phyloP scores from a whole-genome alignment of 1,284 basidiomycete species.

The Hemileia vastatrix region DNA sequence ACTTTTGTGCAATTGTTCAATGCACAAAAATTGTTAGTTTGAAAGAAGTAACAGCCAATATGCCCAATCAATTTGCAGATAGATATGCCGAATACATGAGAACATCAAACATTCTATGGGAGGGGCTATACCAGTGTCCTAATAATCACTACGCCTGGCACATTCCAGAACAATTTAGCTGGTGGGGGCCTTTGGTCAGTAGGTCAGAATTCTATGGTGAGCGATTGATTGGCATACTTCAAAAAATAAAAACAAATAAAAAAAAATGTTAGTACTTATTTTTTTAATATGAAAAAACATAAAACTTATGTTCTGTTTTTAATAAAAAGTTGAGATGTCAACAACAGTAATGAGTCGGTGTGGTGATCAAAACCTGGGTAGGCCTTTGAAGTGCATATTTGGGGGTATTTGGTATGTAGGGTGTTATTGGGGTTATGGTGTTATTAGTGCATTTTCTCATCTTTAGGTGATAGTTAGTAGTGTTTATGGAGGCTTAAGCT shows the following conservation, averaged over 20 bases:
- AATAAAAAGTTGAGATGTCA: too few species aligned
- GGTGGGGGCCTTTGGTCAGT: conserved; percentile 24
- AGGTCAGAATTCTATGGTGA: conserved; percentile 24
- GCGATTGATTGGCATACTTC: conserved; percentile 17
- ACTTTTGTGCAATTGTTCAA: conserved; percentile 11
- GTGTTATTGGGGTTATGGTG: too few species aligned
- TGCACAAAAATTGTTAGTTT: conserved; percentile 20
- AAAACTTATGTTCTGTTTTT: too few species aligned
- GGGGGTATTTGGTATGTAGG: too few species aligned
- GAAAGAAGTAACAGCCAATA: conserved; percentile 3
- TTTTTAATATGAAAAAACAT: too few species aligned
- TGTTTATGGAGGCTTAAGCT: too few species aligned
- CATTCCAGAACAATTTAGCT: conserved; percentile 21
- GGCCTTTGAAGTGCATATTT: too few species aligned
- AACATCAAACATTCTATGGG: conserved; percentile 4
- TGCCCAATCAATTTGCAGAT: conserved; percentile 1
- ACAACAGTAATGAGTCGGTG: too few species aligned
- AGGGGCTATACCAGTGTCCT: background rate
- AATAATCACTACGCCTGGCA: conserved; percentile 26
- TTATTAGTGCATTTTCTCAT: too few species aligned
- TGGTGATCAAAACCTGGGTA: too few species aligned
- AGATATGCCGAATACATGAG: conserved; percentile 2
- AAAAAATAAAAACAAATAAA: conserved; percentile 19
- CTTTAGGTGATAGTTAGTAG: too few species aligned
- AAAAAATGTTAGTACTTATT: background rate